Conservation (phyloP, 805 yeast genomes). For the Scheffersomyces stipitis region DNA sequence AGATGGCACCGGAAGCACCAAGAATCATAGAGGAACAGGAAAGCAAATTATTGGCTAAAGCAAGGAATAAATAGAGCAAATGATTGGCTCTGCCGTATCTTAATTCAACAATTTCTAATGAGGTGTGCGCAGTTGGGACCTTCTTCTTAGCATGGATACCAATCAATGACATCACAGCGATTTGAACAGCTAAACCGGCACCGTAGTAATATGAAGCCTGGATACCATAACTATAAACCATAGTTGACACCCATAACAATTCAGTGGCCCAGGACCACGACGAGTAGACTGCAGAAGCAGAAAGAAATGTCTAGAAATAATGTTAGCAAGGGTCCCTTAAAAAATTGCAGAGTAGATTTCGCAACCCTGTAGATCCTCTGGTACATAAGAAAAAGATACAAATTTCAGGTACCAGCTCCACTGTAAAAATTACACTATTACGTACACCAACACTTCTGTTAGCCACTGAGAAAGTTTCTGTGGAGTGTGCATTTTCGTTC, state of each 20-base stretch:
- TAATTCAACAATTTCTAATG: conserved; percentile 26
- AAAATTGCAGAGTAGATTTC: too few relatives aligned
- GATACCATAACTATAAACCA: conserved; percentile 26
- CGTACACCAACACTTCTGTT: conserved; percentile 7
- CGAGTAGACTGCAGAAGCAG: conserved; percentile 18
- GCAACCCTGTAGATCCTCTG: too few relatives aligned
- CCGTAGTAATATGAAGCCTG: conserved; percentile 23
- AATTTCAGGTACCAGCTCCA: too few relatives aligned
- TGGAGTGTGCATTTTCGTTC: conserved; percentile 23
- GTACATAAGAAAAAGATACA: background rate
- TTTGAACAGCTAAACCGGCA: conserved; percentile 27
- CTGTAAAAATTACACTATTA: background rate
- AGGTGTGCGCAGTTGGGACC: conserved; percentile 28
- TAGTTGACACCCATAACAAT: conserved; percentile 22
- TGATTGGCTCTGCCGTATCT: conserved; percentile 26
- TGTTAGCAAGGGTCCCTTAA: background rate
- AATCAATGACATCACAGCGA: conserved; percentile 21
- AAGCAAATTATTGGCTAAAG: conserved; percentile 22
- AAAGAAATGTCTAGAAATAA: conserved; percentile 1
- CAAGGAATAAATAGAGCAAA: conserved; percentile 22
- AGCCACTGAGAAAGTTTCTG: conserved; percentile 30
- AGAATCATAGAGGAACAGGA: conserved; percentile 29
- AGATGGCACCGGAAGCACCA: conserved; percentile 28
- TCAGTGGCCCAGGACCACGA: conserved; percentile 34
- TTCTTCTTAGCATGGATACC: conserved; percentile 29